Evolutionary conservation across 2,329 filamentous ascomycete species (phyloP), one percentile per base, ranked within the genome.

Genomic region (Colletotrichum lindemuthianum): DNA sequence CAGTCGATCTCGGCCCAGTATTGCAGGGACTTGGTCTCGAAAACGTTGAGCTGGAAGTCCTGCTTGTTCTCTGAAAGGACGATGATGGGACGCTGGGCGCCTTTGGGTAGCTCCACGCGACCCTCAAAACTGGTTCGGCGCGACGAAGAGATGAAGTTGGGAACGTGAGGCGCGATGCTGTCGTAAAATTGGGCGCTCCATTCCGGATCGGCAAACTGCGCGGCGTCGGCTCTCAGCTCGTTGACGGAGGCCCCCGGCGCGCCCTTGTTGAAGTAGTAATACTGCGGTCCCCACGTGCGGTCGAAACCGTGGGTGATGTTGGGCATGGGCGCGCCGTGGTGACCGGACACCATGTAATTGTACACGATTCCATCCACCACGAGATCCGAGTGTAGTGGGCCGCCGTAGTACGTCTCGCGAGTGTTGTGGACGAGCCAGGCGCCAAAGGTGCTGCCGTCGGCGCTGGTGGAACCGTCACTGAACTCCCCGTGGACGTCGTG

Each of bases 341-440:
- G 87, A 64, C 89, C 89, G 0, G 84, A 87, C 6, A 84, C 82
- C 73, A 75, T 83, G 69, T 90, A 90, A 70, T 90, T 88, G 72
- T 90, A 89, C 0, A 90, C 81, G 50, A 90, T 89, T 0, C 87
- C 87, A 68, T 90, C 88, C 0, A 90, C 88, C 0, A 82, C 82
- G 6, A 90, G 75, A 69, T 90, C 88, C 0, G 86, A 88, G 72
- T 89, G 86, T 2, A 86, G 74, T 0, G 87, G 87, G 0, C 87
- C 88, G 8, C 84, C 85, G 70, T 84, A 88, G 68, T 88, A 88
- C 0, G 86, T 88, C 55, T 90, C 87, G 67, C 82, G 84, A 0
- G 84, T 88, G 69, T 89, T 89, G 82, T 88, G 86, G 1, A 90
- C 85, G 12, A 90, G 74, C 87, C 86, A 90, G 2, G 85, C 84